Evolutionary conservation across 202 grass and related monocot species (phyloP), one percentile per base, ranked within the genome.

Genomic region (Panicum hallii): DNA sequence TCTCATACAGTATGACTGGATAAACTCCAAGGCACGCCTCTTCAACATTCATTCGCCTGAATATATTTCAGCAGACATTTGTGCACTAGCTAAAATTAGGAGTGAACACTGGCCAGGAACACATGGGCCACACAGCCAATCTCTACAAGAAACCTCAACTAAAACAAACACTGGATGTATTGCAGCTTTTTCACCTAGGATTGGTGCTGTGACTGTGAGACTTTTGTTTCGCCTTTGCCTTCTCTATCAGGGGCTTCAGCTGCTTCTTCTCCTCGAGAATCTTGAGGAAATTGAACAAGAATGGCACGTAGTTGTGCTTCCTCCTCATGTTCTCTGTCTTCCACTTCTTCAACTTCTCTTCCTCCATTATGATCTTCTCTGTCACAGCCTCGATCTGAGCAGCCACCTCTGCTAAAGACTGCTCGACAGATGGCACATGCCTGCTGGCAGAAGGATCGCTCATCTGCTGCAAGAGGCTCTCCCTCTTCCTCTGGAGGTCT

Each of bases 241-340:
- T 91, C 84, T 94, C 92, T 79, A 94, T 87, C 45, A 94, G 77
- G 63, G 92, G 89, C 49, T 89, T 94, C 77, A 94, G 15, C 43
- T 91, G 86, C 67, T 91, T 14, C 77, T 91, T 94, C 89, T 94
- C 92, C 46, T 90, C 92, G 0, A 94, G 92, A 77, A 94, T 91
- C 72, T 94, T 94, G 66, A 94, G 89, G 52, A 94, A 94, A 88
- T 94, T 94, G 77, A 94, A 94, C 49, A 94, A 45, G 89, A 94
- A 94, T 0, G 89, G 87, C 36, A 90, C 79, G 1, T 91, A 94
- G 34, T 94, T 89, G 70, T 94, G 92, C 78, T 94, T 94, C 82
- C 92, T 94, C 75, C 92, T 74, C 15, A 88, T 78, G 61, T 91
- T 94, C 87, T 90, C 92, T 13, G 69, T 90, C 58, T 89, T 94